A percentile compares a stretch with the other conserved stretches of the same genome.
These are phyloP conservation scores for Pugionium cornutum DNA, from an alignment of 345 rosid species.

Conservation along the genomic window DNA sequence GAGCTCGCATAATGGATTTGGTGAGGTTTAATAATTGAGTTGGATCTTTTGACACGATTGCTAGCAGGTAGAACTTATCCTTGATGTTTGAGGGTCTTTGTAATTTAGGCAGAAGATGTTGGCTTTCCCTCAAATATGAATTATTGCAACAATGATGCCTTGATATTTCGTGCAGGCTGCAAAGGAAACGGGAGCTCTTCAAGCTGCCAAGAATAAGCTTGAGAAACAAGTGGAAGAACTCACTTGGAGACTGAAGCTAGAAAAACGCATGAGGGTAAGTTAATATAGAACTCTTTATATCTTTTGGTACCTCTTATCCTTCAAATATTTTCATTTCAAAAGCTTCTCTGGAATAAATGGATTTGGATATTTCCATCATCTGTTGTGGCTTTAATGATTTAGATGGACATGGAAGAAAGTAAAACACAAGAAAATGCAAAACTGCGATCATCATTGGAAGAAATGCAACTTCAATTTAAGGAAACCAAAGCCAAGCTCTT, in stretches of 20 bases:
- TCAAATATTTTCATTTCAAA: neutral
- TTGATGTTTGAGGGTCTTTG: slow-evolving; percentile 11
- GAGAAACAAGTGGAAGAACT: slow-evolving; percentile 95
- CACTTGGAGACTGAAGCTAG: slow-evolving; percentile 75
- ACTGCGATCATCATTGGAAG: slow-evolving; percentile 72
- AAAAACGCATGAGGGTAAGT: slow-evolving; percentile 80
- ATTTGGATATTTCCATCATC: neutral
- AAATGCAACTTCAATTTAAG: slow-evolving; percentile 67
- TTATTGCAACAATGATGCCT: slow-evolving; percentile 10
- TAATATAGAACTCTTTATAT: neutral
- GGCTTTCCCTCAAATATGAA: slow-evolving; percentile 14
- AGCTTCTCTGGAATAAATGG: slow-evolving; percentile 8
- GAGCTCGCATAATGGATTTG: slow-evolving; percentile 3
- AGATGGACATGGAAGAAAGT: slow-evolving; percentile 90
- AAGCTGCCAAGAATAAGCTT: slow-evolving; percentile 86
- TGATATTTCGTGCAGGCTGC: slow-evolving; percentile 68
- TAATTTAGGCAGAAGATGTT: slow-evolving; percentile 21
- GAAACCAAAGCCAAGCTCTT: slow-evolving; percentile 70
- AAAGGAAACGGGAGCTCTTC: slow-evolving; percentile 93
- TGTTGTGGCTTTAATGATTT: slow-evolving; percentile 29
- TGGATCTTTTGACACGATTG: slow-evolving; percentile 9
- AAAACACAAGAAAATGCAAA: slow-evolving; percentile 85
- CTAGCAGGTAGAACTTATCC: slow-evolving; percentile 19
- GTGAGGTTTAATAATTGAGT: slow-evolving; percentile 2
- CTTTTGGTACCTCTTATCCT: slow-evolving; percentile 13